phyloP scores from a whole-genome alignment of 2,329 filamentous ascomycete species.

The Fusarium sp. region DNA sequence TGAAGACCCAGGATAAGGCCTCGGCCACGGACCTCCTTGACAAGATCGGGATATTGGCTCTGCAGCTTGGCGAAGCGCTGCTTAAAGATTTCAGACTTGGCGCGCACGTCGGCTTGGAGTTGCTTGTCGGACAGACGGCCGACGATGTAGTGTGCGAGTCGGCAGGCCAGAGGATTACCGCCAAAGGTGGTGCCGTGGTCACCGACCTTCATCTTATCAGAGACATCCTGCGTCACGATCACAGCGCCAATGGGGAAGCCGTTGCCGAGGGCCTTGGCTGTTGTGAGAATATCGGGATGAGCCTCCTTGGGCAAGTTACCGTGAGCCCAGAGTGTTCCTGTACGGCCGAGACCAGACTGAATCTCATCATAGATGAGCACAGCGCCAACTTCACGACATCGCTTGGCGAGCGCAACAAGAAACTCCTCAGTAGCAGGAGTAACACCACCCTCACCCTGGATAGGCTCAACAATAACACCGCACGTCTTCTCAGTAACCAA shows the following conservation, averaged over 20 bases:
- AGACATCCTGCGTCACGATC: slow-evolving; percentile 54
- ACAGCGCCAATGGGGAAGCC: slow-evolving; percentile 92
- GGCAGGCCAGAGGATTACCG: slow-evolving; percentile 87
- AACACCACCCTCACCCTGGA: slow-evolving; percentile 96
- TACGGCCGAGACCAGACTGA: slow-evolving; percentile 90
- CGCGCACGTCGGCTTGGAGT: slow-evolving; percentile 75
- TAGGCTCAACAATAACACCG: slow-evolving; percentile 95
- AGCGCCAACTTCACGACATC: slow-evolving; percentile 88
- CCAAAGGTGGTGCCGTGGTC: slow-evolving; percentile 97
- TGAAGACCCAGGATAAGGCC: slow-evolving; percentile 91
- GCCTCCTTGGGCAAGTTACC: slow-evolving; percentile 77
- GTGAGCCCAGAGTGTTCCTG: slow-evolving; percentile 92
- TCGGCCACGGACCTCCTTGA: slow-evolving; percentile 82
- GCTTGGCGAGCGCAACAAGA: slow-evolving; percentile 81
- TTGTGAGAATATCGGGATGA: slow-evolving; percentile 93
- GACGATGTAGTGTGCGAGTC: slow-evolving; percentile 88
- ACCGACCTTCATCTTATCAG: slow-evolving; percentile 63
- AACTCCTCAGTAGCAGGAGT: slow-evolving; percentile 87
- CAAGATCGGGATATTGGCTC: slow-evolving; percentile 70
- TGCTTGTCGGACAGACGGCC: slow-evolving; percentile 76
- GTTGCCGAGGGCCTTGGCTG: slow-evolving; percentile 95
- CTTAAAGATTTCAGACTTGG: slow-evolving; percentile 68
- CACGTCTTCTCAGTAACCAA: slow-evolving; percentile 88
- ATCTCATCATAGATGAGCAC: slow-evolving; percentile 97
- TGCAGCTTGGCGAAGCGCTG: slow-evolving; percentile 60